Conservation (phyloP, 495 filamentous ascomycete species). For the Tuber borchii region DNA sequence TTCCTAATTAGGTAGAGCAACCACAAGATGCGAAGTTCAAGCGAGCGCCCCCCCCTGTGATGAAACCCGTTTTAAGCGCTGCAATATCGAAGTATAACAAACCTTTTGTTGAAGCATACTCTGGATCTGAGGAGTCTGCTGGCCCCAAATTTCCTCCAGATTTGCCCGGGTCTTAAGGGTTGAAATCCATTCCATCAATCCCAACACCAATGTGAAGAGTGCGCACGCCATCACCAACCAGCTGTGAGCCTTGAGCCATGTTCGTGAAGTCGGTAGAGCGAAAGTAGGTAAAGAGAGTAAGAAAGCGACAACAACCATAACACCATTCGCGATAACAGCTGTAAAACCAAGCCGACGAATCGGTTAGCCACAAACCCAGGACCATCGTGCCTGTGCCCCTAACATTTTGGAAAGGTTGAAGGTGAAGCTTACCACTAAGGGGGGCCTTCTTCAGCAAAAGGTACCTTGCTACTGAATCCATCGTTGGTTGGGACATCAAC, state of each 20-base stretch:
- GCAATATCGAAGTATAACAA: slow-evolving; percentile 33
- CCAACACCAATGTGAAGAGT: slow-evolving; percentile 58
- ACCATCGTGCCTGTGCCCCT: not conserved
- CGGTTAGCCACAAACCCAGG: not conserved
- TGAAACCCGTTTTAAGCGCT: slow-evolving; percentile 8
- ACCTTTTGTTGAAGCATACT: slow-evolving; percentile 61
- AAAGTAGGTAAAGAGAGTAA: slow-evolving; percentile 56
- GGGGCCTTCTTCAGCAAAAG: slow-evolving; percentile 57
- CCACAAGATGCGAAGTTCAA: not conserved
- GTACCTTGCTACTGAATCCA: slow-evolving; percentile 55
- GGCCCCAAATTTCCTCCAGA: slow-evolving; percentile 52
- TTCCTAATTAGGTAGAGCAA: slow-evolving; percentile 13
- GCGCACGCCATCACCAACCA: slow-evolving; percentile 56
- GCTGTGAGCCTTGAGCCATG: slow-evolving; percentile 55
- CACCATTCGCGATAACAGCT: slow-evolving; percentile 62
- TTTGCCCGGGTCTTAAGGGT: slow-evolving; percentile 59
- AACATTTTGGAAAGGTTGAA: not conserved
- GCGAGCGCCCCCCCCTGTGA: not conserved
- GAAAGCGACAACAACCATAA: slow-evolving; percentile 56
- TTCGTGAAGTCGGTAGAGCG: slow-evolving; percentile 50
- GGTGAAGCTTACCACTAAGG: slow-evolving; percentile 30
- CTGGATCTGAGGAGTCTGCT: slow-evolving; percentile 51
- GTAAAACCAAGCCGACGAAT: slow-evolving; percentile 1
- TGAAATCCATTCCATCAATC: slow-evolving; percentile 61
- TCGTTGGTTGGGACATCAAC: slow-evolving; percentile 47